Evolutionary conservation across 768 basidiomycete species (phyloP).

Genomic region (Mycena capillaripes): DNA sequence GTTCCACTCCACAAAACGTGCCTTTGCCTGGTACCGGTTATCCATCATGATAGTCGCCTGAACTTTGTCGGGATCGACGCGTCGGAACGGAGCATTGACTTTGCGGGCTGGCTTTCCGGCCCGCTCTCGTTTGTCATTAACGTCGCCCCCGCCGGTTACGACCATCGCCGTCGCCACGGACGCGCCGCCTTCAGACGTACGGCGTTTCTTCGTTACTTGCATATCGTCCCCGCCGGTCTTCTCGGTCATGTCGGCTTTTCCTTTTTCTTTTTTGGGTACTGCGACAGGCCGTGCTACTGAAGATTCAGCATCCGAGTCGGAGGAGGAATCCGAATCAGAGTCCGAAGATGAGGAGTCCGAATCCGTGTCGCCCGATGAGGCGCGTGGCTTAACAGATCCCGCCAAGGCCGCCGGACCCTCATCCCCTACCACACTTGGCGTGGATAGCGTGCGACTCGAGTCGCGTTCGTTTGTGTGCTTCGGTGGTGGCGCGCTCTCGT

Average conservation of each 20-base stretch:
- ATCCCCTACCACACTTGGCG: conserved; percentile 12
- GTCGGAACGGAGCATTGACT: conserved; percentile 80
- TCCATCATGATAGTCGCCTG: conserved; percentile 57
- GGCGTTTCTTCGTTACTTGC: conserved; percentile 72
- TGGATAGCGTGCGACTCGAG: conserved; percentile 55
- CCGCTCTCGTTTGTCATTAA: not conserved
- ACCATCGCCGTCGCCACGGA: conserved; percentile 63
- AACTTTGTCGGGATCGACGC: conserved; percentile 79
- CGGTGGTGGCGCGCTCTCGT: conserved; percentile 6
- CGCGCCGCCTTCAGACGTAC: conserved; percentile 63
- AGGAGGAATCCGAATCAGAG: conserved; percentile 42
- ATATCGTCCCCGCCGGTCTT: conserved; percentile 39
- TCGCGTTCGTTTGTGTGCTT: conserved; percentile 43
- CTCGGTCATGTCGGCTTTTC: conserved; percentile 13
- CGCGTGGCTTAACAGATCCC: not conserved
- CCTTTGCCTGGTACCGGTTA: conserved; percentile 88
- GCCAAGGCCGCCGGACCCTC: not conserved
- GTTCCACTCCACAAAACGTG: conserved; percentile 50
- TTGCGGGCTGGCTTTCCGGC: conserved; percentile 53
- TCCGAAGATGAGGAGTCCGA: no score
- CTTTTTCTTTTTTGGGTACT: conserved; percentile 29
- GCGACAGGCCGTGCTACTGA: not conserved
- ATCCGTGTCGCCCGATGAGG: conserved; percentile 23
- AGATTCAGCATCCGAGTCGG: conserved; percentile 37
- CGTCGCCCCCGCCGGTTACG: conserved; percentile 30